Base-by-base conservation (phyloP, 2,329 filamentous ascomycete species). In the Coleophoma eucalyptorum region DNA sequence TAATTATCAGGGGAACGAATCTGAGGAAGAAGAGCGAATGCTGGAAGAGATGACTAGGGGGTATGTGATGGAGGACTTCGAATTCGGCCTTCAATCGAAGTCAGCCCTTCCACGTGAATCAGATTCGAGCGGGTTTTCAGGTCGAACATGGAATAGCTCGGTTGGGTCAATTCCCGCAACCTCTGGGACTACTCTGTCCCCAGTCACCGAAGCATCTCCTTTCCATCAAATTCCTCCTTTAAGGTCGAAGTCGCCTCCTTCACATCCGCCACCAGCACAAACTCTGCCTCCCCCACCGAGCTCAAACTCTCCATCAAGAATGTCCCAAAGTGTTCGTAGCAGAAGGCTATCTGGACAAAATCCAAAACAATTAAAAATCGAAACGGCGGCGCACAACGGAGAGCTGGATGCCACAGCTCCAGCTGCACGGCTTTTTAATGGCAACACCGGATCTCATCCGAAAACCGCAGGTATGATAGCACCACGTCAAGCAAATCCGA, bases 31-130 rank as follows among this genome's bases (percentile, higher is more conserved):
- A 64, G 88, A 92, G 64, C 79, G 85, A 33, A 78, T 91, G 48
- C 69, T 97, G 45, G 93, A 97, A 55, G 90, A 96, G 66, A 90
- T 97, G 79, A 91, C 89, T 0, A 83, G 81, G 56, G 90, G 88
- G 48, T 93, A 91, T 67, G 81, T 85, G 49, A 84, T 94, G 62
- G 89, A 93, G 50, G 87, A 92, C 50, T 95, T 95, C 63, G 80
- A 89, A 51, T 88, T 92, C 63, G 86, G 83, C 49, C 70, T 85
- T 33, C 79, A 83, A 59, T 79, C 79, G 5, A 89, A 86, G 59
- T 85, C 82, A 15, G 78, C 84, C 21, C 68, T 89, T 19, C 87
- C 89, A 33, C 81, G 90, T 52, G 86, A 93, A 63, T 94, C 90
- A 3, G 87, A 90, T 65, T 93, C 89, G 1, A 95, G 88, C 71